Base-by-base conservation (phyloP, 306 rosid genomes). In the Dalbergia cultrata region DNA sequence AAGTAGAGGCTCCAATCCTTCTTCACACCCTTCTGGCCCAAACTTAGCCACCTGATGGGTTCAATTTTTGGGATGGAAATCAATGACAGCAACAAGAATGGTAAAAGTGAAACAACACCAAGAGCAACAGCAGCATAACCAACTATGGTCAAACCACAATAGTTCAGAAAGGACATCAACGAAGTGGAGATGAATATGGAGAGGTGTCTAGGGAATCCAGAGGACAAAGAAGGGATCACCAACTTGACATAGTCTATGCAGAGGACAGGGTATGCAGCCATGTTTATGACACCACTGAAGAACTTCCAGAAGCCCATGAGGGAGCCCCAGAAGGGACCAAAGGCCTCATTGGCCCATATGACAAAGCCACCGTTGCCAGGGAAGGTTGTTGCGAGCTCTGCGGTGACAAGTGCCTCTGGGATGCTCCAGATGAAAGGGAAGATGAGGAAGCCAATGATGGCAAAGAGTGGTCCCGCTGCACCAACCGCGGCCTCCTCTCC, bases 1-100 rank as follows among this genome's bases (percentile, higher is more conserved):
- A 87, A 68, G 57, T 83, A 90, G 77, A 87, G 65, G 7, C 81
- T 68, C 91, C 93, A 89, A 17, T 89, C 72, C 13, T 75, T 89
- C 18, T 77, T 72, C 35, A 79, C 85, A 52, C 91, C 91, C 67
- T 64, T 50, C 17, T 87, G 67, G 6, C 93, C 93, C 66, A 85
- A 81, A 70, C 83, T 85, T 12, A 89, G 22, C 93, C 89, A 89
- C 61, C 90, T 79, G 18, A 56, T 84, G 14, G 89, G 88, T 9
- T 85, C 72, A 80, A 87, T 80, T 73, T 72, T 82, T 0, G 90
- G 90, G 50, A 87, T 85, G 6, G 91, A 82, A 22, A 80, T 33
- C 78, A 82, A 77, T n/a, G 85, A 62, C 84, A 88, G 63, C 8
- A 85, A 18, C 6, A 85, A 3, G 58, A 88, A 85, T 0, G 91